Evolutionary conservation across 2,329 filamentous ascomycete species (phyloP).

Genomic region (Pseudopyricularia javanii): DNA sequence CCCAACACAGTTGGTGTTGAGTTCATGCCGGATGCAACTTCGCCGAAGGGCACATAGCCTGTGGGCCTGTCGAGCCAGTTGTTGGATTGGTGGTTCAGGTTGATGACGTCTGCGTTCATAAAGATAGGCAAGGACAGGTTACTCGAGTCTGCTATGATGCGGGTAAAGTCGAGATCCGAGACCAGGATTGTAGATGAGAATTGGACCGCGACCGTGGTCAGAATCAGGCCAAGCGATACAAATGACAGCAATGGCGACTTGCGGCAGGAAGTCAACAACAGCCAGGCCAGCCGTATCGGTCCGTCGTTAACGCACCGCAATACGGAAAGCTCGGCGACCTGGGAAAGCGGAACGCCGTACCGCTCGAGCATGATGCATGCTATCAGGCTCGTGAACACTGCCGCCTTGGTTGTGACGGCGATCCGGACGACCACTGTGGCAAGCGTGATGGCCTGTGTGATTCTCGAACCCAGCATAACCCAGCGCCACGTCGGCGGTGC

Average conservation of each 20-base stretch:
- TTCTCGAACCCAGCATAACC: conserved; percentile 8
- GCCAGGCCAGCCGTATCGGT: conserved; percentile 9
- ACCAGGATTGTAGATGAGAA: conserved; percentile 11
- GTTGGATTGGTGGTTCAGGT: conserved; percentile 3
- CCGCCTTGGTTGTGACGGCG: conserved; percentile 8
- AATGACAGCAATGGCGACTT: conserved; percentile 4
- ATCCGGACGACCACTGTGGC: conserved; percentile 9
- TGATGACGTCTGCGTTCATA: conserved; percentile 4
- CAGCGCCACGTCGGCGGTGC: conserved; percentile 8
- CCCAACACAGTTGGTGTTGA: conserved; percentile 4
- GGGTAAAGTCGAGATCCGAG: conserved; percentile 7
- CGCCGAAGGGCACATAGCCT: conserved; percentile 8
- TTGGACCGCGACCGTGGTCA: conserved; percentile 7
- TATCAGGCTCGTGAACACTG: conserved; percentile 11
- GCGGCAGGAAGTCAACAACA: conserved; percentile 6
- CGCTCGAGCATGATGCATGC: conserved; percentile 11
- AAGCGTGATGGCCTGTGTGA: conserved; percentile 10
- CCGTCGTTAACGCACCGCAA: conserved; percentile 11
- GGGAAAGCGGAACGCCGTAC: conserved; percentile 10
- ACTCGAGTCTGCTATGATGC: conserved; percentile 5
- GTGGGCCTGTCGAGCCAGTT: conserved; percentile 5
- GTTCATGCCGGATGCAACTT: conserved; percentile 3
- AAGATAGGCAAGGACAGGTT: conserved; percentile 6
- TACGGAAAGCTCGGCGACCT: conserved; percentile 11
- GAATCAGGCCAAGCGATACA: conserved; percentile 6